Percentiles rank a stretch among this genome's conserved stretches.
Conservation (phyloP, 2,329 filamentous ascomycete species). For the Fusarium aywerte region DNA sequence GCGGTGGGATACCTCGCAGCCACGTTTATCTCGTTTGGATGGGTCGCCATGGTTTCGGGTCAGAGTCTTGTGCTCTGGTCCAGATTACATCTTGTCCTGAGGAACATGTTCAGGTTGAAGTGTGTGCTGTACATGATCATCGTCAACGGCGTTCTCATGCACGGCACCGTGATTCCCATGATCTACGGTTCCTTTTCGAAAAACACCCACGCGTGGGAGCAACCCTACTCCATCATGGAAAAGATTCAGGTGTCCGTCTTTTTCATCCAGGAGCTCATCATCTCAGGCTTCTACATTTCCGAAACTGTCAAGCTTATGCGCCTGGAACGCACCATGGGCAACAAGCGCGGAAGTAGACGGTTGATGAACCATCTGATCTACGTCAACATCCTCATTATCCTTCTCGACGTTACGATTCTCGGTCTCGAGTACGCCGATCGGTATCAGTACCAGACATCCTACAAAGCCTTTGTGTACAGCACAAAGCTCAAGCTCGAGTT, state of each 20-base stretch:
- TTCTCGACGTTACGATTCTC: constrained; percentile 57
- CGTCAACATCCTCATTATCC: constrained; percentile 59
- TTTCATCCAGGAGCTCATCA: constrained; percentile 65
- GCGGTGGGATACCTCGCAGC: constrained; percentile 38
- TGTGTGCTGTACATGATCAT: constrained; percentile 68
- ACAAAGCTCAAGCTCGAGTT: constrained; percentile 56
- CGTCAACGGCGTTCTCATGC: constrained; percentile 62
- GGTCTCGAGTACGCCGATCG: constrained; percentile 52
- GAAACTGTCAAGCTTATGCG: constrained; percentile 63
- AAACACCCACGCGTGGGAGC: constrained; percentile 29
- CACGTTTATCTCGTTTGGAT: constrained; percentile 43
- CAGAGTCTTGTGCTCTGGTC: constrained; percentile 72
- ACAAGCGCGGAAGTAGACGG: constrained; percentile 37
- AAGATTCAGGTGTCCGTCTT: constrained; percentile 67
- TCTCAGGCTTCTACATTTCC: constrained; percentile 64
- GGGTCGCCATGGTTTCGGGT: constrained; percentile 66
- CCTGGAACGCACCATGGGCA: constrained; percentile 51
- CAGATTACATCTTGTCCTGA: constrained; percentile 68
- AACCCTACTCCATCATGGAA: constrained; percentile 60
- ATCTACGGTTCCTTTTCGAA: constrained; percentile 62
- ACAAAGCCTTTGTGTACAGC: constrained; percentile 53
- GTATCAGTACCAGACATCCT: constrained; percentile 52
- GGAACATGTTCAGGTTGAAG: constrained; percentile 59
- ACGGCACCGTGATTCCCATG: constrained; percentile 65
- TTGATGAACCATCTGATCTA: constrained; percentile 55